Percentiles rank a stretch among this genome's conserved stretches.
These are phyloP conservation scores for Bruguiera hainesii DNA, from an alignment of 441 rosid genomes.

Conservation along the genomic window DNA sequence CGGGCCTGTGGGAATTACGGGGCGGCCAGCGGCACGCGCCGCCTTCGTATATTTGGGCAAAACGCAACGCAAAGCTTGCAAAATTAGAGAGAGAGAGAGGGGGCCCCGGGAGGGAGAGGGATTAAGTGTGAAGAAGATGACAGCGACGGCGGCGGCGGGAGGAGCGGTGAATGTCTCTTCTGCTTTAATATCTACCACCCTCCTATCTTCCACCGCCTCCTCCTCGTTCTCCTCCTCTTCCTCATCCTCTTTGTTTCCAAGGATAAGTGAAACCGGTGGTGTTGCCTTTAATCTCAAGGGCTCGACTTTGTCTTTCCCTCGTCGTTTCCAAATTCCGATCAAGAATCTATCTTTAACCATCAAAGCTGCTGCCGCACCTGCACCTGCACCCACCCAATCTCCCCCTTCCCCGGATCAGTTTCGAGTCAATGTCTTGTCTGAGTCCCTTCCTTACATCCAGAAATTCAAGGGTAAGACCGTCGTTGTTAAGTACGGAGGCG, in stretches of 20 bases:
- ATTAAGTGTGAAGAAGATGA: too few relatives aligned
- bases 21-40: too few relatives aligned
- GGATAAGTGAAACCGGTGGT: neutral
- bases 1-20: too few relatives aligned
- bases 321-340: neutral
- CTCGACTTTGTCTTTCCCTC: neutral
- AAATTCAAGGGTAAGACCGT: slow-evolving; percentile 81
- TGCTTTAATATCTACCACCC: too few relatives aligned
- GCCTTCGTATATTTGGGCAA: too few relatives aligned
- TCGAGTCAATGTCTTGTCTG: slow-evolving; percentile 76
- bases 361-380: slow-evolving; percentile 17
- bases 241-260: neutral
- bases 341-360: slow-evolving; percentile 39
- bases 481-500: slow-evolving; percentile 91
- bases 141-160: too few relatives aligned
- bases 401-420: slow-evolving; percentile 13
- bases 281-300: neutral
- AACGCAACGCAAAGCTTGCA: too few relatives aligned
- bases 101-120: too few relatives aligned
- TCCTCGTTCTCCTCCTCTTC: neutral
- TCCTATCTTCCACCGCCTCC: too few relatives aligned
- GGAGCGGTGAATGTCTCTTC: too few relatives aligned
- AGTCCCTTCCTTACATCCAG: slow-evolving; percentile 88
- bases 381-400: too few relatives aligned
- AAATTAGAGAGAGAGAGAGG: too few relatives aligned